Evolutionary conservation across 331 rosid species (phyloP).

Genomic region (Pyracantha coccinea): DNA sequence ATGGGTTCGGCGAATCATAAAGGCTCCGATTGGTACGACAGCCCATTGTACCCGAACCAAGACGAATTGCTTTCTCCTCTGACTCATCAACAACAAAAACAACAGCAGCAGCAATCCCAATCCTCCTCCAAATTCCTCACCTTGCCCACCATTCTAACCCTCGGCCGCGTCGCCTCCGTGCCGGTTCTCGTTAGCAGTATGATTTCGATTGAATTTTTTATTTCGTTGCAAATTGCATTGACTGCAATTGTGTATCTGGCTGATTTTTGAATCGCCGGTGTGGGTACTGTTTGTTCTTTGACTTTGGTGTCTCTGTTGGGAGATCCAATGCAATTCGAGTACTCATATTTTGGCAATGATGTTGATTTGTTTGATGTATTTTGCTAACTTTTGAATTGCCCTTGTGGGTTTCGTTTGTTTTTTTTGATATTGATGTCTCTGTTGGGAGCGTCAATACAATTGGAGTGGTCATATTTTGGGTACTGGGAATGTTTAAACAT

Average conservation of each 20-base stretch:
- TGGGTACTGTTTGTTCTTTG: neutral
- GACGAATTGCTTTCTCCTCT: constrained; percentile 6
- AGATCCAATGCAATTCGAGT: neutral
- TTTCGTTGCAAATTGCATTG: neutral
- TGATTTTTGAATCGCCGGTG: neutral
- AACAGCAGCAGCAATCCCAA: constrained; percentile 17
- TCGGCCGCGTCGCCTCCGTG: constrained; percentile 89
- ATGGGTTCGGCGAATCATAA: constrained; percentile 45
- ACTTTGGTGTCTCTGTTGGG: neutral
- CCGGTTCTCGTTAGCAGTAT: constrained; percentile 70
- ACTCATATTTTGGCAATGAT: neutral
- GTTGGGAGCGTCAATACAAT: neutral
- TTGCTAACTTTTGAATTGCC: neutral
- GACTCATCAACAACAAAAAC: neutral
- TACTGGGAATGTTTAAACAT: neutral
- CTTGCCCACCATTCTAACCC: constrained; percentile 79
- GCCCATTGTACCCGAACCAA: neutral
- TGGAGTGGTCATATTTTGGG: neutral
- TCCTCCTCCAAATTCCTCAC: constrained; percentile 73
- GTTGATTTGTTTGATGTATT: neutral
- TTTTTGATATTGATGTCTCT: neutral
- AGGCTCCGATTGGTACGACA: constrained; percentile 20
- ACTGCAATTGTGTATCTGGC: neutral
- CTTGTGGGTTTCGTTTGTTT: neutral
- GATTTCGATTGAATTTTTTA: neutral